Evolutionary conservation across 352 stramenopile genomes (phyloP).

Genomic region (Sclerospora graminicola): DNA sequence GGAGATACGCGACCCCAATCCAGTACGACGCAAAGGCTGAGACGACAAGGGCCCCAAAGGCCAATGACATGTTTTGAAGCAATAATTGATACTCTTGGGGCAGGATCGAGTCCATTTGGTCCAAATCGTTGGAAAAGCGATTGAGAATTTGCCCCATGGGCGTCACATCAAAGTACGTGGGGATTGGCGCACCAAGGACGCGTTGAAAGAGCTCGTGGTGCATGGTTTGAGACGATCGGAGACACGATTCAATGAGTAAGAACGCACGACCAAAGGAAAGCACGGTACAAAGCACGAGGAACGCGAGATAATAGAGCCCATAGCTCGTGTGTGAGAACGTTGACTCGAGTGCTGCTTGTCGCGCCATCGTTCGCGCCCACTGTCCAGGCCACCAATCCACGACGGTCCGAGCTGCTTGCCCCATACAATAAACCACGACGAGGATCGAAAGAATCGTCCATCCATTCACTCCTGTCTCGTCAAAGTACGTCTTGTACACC

Average conservation of each 20-base stretch:
- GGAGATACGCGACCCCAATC: slow-evolving; percentile 48
- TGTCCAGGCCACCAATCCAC: slow-evolving; percentile 23
- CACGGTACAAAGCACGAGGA: slow-evolving; percentile 19
- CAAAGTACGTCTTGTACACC: slow-evolving; percentile 30
- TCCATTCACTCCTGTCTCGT: slow-evolving; percentile 22
- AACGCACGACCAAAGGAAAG: too few species aligned
- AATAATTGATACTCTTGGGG: slow-evolving; percentile 32
- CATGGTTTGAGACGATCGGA: slow-evolving; percentile 28
- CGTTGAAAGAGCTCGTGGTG: slow-evolving; percentile 39
- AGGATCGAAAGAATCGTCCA: slow-evolving; percentile 5
- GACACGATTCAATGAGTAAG: too few species aligned
- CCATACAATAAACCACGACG: background rate
- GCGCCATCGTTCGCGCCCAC: slow-evolving; percentile 17
- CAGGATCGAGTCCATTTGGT: slow-evolving; percentile 36
- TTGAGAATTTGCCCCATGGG: slow-evolving; percentile 50
- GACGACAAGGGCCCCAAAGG: slow-evolving; percentile 24
- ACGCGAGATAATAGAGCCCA: slow-evolving; percentile 30
- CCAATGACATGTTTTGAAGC: slow-evolving; percentile 21
- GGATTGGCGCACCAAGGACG: slow-evolving; percentile 35
- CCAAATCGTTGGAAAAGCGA: slow-evolving; percentile 43
- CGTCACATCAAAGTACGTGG: slow-evolving; percentile 49
- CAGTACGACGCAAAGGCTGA: slow-evolving; percentile 27
- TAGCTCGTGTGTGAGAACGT: slow-evolving; percentile 29
- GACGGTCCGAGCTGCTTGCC: slow-evolving; percentile 10
- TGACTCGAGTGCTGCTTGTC: slow-evolving; percentile 1